Conservation (phyloP, 345 rosid genomes). For the Arabidopsis thaliana region DNA sequence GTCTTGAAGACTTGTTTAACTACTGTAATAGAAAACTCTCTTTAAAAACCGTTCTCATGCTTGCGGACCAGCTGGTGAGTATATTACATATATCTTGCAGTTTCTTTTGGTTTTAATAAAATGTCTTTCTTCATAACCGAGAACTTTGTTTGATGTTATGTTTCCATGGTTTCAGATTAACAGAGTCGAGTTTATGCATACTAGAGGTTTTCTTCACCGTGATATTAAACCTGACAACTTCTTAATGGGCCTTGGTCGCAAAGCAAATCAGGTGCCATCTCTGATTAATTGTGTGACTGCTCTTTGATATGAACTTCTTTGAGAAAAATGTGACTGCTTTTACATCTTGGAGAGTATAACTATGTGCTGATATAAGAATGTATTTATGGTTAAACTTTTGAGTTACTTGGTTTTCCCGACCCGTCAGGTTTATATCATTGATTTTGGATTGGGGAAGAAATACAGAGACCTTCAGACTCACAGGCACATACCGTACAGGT, state of each 20-base stretch:
- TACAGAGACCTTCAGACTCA: slow-evolving; percentile 87
- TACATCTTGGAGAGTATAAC: neutral
- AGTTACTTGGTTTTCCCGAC: slow-evolving; percentile 5
- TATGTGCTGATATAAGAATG: neutral
- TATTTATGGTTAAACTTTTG: neutral
- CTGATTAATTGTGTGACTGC: neutral
- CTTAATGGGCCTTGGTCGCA: slow-evolving; percentile 63
- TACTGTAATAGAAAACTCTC: slow-evolving; percentile 72
- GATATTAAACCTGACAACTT: slow-evolving; percentile 68
- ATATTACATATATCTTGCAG: neutral
- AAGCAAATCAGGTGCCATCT: slow-evolving; percentile 60
- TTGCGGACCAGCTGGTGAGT: slow-evolving; percentile 78
- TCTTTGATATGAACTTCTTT: slow-evolving; percentile 2
- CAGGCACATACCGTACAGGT: slow-evolving; percentile 82
- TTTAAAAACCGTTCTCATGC: slow-evolving; percentile 80
- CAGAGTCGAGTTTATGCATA: slow-evolving; percentile 61
- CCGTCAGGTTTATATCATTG: slow-evolving; percentile 66
- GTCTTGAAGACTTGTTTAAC: slow-evolving; percentile 84
- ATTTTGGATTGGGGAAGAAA: slow-evolving; percentile 81
- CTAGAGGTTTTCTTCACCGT: slow-evolving; percentile 61
- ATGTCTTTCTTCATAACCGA: neutral
- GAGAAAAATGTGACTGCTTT: neutral
- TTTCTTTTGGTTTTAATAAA: neutral
- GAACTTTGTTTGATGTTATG: neutral
- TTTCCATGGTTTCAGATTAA: slow-evolving; percentile 47